Conservation (phyloP, 2,329 filamentous ascomycete species). For the Aspergillus sp. region DNA sequence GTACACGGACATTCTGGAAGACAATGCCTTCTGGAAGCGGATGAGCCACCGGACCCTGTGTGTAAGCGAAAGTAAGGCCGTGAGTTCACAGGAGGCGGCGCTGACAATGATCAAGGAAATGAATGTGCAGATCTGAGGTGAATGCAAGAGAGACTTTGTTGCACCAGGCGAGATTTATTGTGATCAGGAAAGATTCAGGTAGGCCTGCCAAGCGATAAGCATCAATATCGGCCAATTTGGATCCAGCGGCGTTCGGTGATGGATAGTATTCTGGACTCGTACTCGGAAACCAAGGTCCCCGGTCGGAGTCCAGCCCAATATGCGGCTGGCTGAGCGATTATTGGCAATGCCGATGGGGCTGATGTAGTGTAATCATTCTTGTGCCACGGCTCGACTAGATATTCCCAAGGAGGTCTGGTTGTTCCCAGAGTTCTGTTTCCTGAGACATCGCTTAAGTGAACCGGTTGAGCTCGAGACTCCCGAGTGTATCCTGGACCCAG, state of each 20-base stretch:
- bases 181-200: background rate
- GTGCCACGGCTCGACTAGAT: background rate
- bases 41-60: background rate
- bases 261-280: slow-evolving; percentile 5
- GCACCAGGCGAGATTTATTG: slow-evolving; percentile 6
- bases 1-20: slow-evolving; percentile 6
- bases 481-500: background rate
- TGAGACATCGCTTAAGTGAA: background rate
- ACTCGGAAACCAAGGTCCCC: slow-evolving; percentile 3
- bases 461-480: background rate
- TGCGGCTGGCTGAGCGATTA: background rate
- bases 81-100: background rate
- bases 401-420: background rate
- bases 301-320: slow-evolving; percentile 3
- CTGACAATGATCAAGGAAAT: background rate
- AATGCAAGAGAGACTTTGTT: background rate
- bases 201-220: background rate
- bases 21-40: background rate
- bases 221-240: slow-evolving; percentile 2
- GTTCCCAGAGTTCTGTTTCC: background rate
- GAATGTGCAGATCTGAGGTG: background rate
- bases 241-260: slow-evolving; percentile 3
- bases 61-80: background rate
- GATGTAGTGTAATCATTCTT: background rate
- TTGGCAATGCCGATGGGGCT: slow-evolving; percentile 4